Conservation (phyloP, 257 asterid species). For the Haberlea rhodopensis region DNA sequence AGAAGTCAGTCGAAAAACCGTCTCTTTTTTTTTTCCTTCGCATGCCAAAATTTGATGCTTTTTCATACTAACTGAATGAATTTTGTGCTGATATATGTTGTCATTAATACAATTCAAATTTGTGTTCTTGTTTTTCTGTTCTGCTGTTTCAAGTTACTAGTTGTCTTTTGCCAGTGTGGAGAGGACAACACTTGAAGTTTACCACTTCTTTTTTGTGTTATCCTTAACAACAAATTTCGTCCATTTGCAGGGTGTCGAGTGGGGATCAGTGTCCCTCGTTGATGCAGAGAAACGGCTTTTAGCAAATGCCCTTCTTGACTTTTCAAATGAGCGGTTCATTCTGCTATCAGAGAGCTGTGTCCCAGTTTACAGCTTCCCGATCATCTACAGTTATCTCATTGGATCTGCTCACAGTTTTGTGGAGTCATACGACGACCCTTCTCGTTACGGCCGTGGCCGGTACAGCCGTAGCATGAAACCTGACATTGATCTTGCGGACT, state of each 20-base stretch:
- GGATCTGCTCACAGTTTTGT: conserved; percentile 69
- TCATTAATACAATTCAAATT: background rate
- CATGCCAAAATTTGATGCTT: background rate
- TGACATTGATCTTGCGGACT: conserved; percentile 55
- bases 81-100: background rate
- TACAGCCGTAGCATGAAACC: conserved; percentile 80
- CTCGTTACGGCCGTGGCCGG: conserved; percentile 93
- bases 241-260: conserved; percentile 59
- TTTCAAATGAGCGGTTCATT: conserved; percentile 80
- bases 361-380: conserved; percentile 69
- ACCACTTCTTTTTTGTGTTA: background rate
- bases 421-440: conserved; percentile 73
- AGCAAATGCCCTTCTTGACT: conserved; percentile 92
- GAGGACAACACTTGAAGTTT: background rate
- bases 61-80: background rate
- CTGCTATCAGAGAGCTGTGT: conserved; percentile 92
- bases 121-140: background rate
- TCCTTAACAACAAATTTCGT: background rate
- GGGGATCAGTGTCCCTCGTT: conserved; percentile 84
- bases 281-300: conserved; percentile 88
- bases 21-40: background rate
- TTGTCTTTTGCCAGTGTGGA: background rate
- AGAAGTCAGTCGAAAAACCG: too few relatives aligned
- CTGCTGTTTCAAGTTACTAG: background rate
- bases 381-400: conserved; percentile 65